Percentiles rank a stretch among this genome's conserved stretches.
Evolutionary conservation across 2,329 filamentous ascomycete species (phyloP).

Genomic region (Capronia americana): DNA sequence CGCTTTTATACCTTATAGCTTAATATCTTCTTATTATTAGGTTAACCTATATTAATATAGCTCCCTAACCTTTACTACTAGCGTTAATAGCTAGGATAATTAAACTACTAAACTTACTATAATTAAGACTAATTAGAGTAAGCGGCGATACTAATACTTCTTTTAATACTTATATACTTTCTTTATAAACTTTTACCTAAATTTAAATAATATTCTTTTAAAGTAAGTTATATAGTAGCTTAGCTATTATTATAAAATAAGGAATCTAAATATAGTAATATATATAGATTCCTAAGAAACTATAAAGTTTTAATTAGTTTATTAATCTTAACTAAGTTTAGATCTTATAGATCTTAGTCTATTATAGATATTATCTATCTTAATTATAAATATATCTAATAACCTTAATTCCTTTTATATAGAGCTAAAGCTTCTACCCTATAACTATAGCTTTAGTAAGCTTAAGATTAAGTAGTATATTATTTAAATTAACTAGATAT

Average conservation of each 20-base stretch:
- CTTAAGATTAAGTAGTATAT: not conserved
- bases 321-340: not conserved
- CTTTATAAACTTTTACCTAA: not conserved
- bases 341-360: not conserved
- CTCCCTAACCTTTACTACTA: not conserved
- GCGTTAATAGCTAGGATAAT: not conserved
- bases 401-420: not conserved
- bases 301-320: not conserved
- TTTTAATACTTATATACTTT: slow-evolving; percentile 1
- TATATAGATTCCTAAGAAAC: not conserved
- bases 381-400: not conserved
- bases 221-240: not conserved
- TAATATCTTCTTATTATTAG: not conserved
- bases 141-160: not conserved
- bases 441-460: not conserved
- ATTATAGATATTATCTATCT: not conserved
- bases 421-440: not conserved
- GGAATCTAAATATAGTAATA: not conserved
- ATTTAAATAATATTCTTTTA: not conserved
- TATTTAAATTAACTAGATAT: not conserved
- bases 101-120: not conserved
- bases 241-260: not conserved
- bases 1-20: not conserved
- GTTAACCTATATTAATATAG: not conserved
- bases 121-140: not conserved